These are phyloP conservation scores for Avicennia marina DNA, from an alignment of 257 asterid species.

Conservation along the genomic window DNA sequence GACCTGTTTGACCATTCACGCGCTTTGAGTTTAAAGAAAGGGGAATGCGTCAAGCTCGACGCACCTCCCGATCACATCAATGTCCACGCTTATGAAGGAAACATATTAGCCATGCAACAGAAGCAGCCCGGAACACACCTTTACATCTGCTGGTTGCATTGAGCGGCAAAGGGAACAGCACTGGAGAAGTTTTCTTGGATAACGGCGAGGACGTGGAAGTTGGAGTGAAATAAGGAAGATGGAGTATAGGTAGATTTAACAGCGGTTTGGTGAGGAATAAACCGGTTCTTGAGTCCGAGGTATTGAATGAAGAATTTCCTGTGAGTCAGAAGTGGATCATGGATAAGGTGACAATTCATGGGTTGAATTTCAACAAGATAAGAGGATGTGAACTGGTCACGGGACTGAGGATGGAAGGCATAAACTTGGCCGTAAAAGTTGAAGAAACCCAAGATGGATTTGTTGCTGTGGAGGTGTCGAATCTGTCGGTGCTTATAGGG, in stretches of 20 bases:
- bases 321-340: conserved; percentile 31
- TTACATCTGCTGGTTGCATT: conserved; percentile 41
- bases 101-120: conserved; percentile 49
- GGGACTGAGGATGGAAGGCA: conserved; percentile 7
- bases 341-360: conserved; percentile 27
- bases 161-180: conserved; percentile 15
- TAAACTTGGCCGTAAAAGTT: conserved; percentile 3
- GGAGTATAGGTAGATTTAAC: conserved; percentile 32
- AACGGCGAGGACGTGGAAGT: conserved; percentile 47
- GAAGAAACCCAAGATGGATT: conserved; percentile 19
- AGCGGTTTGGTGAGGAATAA: conserved; percentile 19
- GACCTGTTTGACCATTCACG: conserved; percentile 46
- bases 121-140: conserved; percentile 38
- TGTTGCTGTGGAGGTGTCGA: conserved; percentile 25
- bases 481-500: conserved; percentile 26
- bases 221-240: conserved; percentile 34
- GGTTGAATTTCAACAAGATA: conserved; percentile 23
- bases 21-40: conserved; percentile 22
- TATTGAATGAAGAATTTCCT: conserved; percentile 36
- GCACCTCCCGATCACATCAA: conserved; percentile 52
- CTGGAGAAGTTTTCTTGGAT: conserved; percentile 54
- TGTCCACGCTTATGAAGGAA: conserved; percentile 47
- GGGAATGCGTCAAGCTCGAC: conserved; percentile 29
- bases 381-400: conserved; percentile 15
- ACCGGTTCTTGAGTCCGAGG: conserved; percentile 31